phyloP scores from a whole-genome alignment of 2,329 filamentous ascomycete species.

The Fusarium tricinctum region DNA sequence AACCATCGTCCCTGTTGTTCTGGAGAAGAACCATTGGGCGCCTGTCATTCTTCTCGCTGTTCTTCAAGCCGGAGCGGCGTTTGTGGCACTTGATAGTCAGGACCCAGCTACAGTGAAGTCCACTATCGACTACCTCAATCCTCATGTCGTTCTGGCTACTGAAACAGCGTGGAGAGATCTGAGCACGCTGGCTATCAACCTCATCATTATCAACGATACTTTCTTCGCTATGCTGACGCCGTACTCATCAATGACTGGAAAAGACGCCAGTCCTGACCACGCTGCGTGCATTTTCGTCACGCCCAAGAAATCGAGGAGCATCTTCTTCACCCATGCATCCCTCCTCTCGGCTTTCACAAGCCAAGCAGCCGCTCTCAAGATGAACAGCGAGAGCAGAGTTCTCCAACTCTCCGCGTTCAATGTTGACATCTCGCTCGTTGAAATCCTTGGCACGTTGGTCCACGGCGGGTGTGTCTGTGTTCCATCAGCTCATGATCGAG shows the following conservation, averaged over 20 bases:
- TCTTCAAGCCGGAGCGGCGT: conserved; percentile 69
- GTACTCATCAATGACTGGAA: conserved; percentile 50
- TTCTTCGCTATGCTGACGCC: conserved; percentile 56
- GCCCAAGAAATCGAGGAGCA: conserved; percentile 68
- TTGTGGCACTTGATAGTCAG: conserved; percentile 64
- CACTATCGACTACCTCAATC: conserved; percentile 60
- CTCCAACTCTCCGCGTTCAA: conserved; percentile 68
- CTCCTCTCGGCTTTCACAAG: conserved; percentile 68
- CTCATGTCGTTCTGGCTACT: conserved; percentile 61
- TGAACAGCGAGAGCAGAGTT: conserved; percentile 66
- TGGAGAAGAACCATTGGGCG: conserved; percentile 78
- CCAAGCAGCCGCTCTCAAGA: conserved; percentile 65
- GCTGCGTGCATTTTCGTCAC: conserved; percentile 74
- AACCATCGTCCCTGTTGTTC: conserved; percentile 73
- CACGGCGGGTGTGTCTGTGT: conserved; percentile 72
- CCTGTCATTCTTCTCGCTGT: conserved; percentile 79
- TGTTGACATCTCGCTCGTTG: conserved; percentile 66
- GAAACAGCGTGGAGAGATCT: conserved; percentile 59
- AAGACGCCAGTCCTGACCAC: conserved; percentile 58
- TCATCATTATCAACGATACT: conserved; percentile 59
- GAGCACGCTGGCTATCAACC: conserved; percentile 57
- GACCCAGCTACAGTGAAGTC: conserved; percentile 59
- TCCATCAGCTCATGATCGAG: conserved; percentile 64
- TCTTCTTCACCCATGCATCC: conserved; percentile 72
- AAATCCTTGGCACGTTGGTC: conserved; percentile 66